Conservation (phyloP, 2,329 filamentous ascomycete species). For the Teratosphaeria pseudoeucalypti region DNA sequence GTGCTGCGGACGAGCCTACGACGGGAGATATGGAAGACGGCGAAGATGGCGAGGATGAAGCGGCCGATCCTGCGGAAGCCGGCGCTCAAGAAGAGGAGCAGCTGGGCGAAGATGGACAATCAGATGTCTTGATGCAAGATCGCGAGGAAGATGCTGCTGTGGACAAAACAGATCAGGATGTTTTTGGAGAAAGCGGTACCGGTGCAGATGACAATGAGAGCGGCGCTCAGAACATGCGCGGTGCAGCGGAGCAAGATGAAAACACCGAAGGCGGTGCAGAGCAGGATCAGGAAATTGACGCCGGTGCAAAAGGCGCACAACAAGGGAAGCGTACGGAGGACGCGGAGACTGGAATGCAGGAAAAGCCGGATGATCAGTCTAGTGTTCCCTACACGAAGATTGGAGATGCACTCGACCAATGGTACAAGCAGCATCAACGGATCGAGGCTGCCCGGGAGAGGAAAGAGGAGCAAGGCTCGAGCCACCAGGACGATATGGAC, state of each 20-base stretch:
- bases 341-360: slow-evolving; percentile 2
- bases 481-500: slow-evolving; percentile 50
- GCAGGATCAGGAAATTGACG: slow-evolving; percentile 22
- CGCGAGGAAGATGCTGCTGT: slow-evolving; percentile 28
- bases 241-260: slow-evolving; percentile 32
- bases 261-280: slow-evolving; percentile 30
- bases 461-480: slow-evolving; percentile 39
- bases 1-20: slow-evolving; percentile 40
- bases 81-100: slow-evolving; percentile 25
- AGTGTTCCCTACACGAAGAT: slow-evolving; percentile 81
- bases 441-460: slow-evolving; percentile 38
- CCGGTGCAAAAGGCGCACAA: slow-evolving; percentile 31
- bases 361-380: slow-evolving; percentile 12
- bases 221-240: slow-evolving; percentile 33
- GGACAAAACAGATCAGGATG: slow-evolving; percentile 33
- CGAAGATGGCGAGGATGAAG: slow-evolving; percentile 24
- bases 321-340: slow-evolving; percentile 5
- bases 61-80: slow-evolving; percentile 27
- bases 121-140: slow-evolving; percentile 19
- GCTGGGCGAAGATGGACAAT: slow-evolving; percentile 33
- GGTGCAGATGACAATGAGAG: slow-evolving; percentile 19
- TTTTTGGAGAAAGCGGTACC: slow-evolving; percentile 31
- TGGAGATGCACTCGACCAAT: slow-evolving; percentile 82
- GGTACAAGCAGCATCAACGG: slow-evolving; percentile 79
- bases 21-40: not conserved